Base-by-base conservation (phyloP, 148 eudicot species). In the Heliosperma pusillum region DNA sequence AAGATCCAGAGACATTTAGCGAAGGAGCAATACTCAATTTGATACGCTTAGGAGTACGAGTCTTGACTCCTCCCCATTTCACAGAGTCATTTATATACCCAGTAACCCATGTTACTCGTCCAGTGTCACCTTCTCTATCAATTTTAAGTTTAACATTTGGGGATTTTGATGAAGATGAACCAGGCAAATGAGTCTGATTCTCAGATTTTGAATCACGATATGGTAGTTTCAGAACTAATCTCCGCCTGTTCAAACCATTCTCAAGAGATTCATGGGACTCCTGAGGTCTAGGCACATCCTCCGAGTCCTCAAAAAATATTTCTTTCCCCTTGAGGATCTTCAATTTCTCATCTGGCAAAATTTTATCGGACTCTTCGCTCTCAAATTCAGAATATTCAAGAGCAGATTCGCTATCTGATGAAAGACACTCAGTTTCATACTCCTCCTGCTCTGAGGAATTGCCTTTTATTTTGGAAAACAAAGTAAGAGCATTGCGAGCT, bases 401-500 rank as follows among this genome's bases (percentile, higher is more conserved):
- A 64, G 78, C 70, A 24, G 99, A 89, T 60, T 88, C 96, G 79
- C 92, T 90, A 78, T 87, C 99, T 70, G 91, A 95, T 62, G 84
- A 83, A 71, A 88, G 87, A 62, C 71, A 80, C 66, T 79, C 88
- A 15, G 85, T 82, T 70, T 77, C 82, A 44, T 87, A 85, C 62
- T 78, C 90, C 44, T 85, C 88, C 77, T 64, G 83, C 66, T 88
- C 91, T 71, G 82, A 69, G 30, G 87, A 78, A 65, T 71, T 72
- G 60, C 98, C 93, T n/a, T 82, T 92, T 71, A 92, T 85, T 85
- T 84, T 86, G 20, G 97, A 92, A 88, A 95, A 89, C 59, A 90
- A 80, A 75, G 83, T 85, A 74, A 89, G 90, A 64, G 99, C 99
- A 83, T 95, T 92, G 44, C 96, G 89, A 50, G 99, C 99, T 78